A percentile compares a stretch with the other conserved stretches of the same genome.
These are phyloP conservation scores for Tulasnella sp. DNA, from an alignment of 768 basidiomycete species.

Conservation along the genomic window DNA sequence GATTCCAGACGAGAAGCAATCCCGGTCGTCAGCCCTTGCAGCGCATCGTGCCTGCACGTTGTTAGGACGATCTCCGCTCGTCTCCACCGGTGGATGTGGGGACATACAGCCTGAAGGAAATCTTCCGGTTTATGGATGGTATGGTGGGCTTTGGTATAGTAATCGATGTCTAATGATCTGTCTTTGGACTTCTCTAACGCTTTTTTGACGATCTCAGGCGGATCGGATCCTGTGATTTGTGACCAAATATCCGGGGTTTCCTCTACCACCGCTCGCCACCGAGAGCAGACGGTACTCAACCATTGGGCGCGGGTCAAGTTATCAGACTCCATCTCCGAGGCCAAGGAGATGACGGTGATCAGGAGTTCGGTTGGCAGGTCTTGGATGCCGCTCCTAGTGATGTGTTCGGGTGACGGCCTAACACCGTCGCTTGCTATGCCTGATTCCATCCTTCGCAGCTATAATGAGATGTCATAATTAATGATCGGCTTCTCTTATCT, in stretches of 20 bases:
- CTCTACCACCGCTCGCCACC: neutral
- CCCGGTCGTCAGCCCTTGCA: neutral
- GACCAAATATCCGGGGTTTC: neutral
- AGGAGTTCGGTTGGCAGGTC: neutral
- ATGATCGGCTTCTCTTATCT: too few relatives aligned
- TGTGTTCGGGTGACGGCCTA: too few relatives aligned
- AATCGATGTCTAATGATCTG: neutral
- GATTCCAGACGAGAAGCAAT: neutral
- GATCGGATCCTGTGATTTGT: neutral
- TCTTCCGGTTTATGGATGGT: neutral
- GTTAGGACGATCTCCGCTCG: neutral
- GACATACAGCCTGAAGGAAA: neutral
- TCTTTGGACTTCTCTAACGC: neutral
- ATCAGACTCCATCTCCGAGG: neutral
- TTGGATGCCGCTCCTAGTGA: neutral
- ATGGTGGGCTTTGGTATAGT: neutral
- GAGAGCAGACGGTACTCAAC: neutral
- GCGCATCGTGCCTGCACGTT: fast-evolving
- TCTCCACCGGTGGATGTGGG: neutral
- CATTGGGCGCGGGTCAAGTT: neutral
- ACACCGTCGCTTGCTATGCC: too few relatives aligned
- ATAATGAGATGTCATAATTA: too few relatives aligned
- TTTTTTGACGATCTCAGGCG: neutral
- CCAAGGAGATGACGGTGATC: neutral
- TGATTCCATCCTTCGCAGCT: too few relatives aligned